Conservation (phyloP, 2,329 filamentous ascomycete species). For the Penicillium sp. region DNA sequence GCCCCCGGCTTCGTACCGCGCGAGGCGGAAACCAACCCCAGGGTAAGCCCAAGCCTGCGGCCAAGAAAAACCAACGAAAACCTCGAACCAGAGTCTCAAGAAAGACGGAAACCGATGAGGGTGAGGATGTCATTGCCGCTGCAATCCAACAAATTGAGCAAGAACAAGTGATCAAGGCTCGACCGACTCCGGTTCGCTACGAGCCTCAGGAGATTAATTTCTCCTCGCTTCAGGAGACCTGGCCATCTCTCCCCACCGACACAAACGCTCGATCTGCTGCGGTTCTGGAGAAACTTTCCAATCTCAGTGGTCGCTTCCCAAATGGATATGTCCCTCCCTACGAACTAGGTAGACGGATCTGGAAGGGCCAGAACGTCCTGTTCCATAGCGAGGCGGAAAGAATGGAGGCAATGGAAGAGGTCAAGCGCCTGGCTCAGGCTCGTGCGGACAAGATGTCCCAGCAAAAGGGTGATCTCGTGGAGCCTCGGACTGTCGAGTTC, state of each 20-base stretch:
- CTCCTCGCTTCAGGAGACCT: constrained; percentile 37
- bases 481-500: constrained; percentile 34
- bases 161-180: constrained; percentile 32
- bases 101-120: constrained; percentile 24
- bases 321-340: constrained; percentile 37
- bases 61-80: constrained; percentile 17
- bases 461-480: constrained; percentile 38
- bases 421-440: constrained; percentile 34
- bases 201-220: constrained; percentile 34
- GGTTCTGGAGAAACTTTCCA: constrained; percentile 37
- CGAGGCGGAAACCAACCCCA: constrained; percentile 18
- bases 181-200: constrained; percentile 36
- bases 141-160: constrained; percentile 31
- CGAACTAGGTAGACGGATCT: constrained; percentile 39
- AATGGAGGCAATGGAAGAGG: constrained; percentile 34
- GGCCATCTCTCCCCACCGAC: constrained; percentile 41
- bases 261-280: constrained; percentile 27
- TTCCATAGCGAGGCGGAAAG: constrained; percentile 42
- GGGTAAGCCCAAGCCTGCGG: constrained; percentile 21
- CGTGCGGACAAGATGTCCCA: constrained; percentile 37
- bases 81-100: constrained; percentile 9
- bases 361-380: constrained; percentile 38
- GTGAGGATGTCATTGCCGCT: constrained; percentile 21
- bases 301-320: constrained; percentile 35
- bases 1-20: constrained; percentile 25